Base-by-base conservation (phyloP, 2,329 filamentous ascomycete genomes). In the Lecanicillium sp. region DNA sequence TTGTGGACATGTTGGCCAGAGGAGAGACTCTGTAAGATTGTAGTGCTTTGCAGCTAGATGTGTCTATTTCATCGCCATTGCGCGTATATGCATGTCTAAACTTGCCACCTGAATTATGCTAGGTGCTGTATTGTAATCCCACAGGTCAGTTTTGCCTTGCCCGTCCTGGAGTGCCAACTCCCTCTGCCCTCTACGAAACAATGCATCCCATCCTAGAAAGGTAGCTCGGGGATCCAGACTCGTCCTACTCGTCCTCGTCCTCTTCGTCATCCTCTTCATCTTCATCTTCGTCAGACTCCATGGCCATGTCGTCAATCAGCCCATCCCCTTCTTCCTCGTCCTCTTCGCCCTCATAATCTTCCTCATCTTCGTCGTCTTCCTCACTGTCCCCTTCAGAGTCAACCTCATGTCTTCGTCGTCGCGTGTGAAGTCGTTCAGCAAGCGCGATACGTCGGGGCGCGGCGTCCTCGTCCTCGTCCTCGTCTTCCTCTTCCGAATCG, bases 1-100 rank as follows among this genome's bases (percentile, higher is more conserved):
- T 65, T 48, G 60, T 73, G 2, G 46, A 51, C 8, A 46, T 65
- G 28, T 54, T 72, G 3, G 59, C 56, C 0, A 50, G 53, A 38
- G 52, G 53, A 13, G 58, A 59, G 36, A 56, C 54, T 1, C 36
- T 59, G 17, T 55, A 25, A 41, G 8, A 5, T 18, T 13, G 4
- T 9, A 6, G n/a, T 15, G 11, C n/a, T 18, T 22, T 25, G 22
- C 22, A 25, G 22, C 22, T 25, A 25, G 22, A 25, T 25, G 22
- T 25, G n/a, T 25, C 22, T 25, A 25, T 25, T 25, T n/a, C n/a
- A n/a, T n/a, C n/a, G n/a, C n/a, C n/a, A n/a, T n/a, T n/a, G n/a
- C n/a, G n/a, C n/a, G n/a, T n/a, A n/a, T n/a, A n/a, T n/a, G n/a
- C n/a, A n/a, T n/a, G n/a, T n/a, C n/a, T n/a, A n/a, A n/a, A n/a